Conservation (phyloP, 169 alveolate genomes). For the Plasmodium gallinaceum region DNA sequence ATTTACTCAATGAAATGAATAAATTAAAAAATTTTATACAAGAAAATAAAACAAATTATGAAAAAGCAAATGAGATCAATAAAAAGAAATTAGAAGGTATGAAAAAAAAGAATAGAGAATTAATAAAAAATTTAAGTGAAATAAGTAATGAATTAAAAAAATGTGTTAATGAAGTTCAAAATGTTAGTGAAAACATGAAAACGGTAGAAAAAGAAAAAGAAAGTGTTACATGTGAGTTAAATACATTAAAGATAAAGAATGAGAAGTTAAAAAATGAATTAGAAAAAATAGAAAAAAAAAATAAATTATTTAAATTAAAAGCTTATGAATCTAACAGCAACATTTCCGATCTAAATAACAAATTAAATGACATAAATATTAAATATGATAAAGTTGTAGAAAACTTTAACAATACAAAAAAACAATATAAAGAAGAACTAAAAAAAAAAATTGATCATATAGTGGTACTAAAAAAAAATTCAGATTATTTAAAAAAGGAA, state of each 20-base stretch:
- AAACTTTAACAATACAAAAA: not conserved
- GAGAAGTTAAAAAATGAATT: slow-evolving; percentile 9
- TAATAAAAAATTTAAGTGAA: slow-evolving; percentile 14
- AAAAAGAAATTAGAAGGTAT: slow-evolving; percentile 10
- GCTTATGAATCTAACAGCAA: slow-evolving; percentile 5
- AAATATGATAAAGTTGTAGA: slow-evolving; percentile 1
- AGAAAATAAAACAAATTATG: slow-evolving; percentile 20
- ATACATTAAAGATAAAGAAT: slow-evolving; percentile 13
- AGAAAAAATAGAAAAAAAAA: not conserved
- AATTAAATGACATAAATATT: not conserved
- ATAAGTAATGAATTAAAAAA: slow-evolving; percentile 18
- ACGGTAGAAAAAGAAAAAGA: slow-evolving; percentile 40
- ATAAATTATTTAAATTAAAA: slow-evolving; percentile 20
- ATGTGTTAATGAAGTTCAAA: slow-evolving; percentile 14
- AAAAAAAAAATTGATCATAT: slow-evolving; percentile 1
- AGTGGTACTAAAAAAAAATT: not conserved
- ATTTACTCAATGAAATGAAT: slow-evolving; percentile 16
- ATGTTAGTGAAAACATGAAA: slow-evolving; percentile 13
- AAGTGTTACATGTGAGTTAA: slow-evolving; percentile 3
- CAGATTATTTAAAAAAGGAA: slow-evolving; percentile 17
- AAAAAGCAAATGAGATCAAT: slow-evolving; percentile 14
- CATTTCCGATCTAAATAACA: not conserved
- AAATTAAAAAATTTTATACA: slow-evolving; percentile 7
- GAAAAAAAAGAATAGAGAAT: slow-evolving; percentile 21
- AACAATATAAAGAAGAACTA: slow-evolving; percentile 11